phyloP scores from a whole-genome alignment of 805 yeast genomes.

The Starmerella bombicola region DNA sequence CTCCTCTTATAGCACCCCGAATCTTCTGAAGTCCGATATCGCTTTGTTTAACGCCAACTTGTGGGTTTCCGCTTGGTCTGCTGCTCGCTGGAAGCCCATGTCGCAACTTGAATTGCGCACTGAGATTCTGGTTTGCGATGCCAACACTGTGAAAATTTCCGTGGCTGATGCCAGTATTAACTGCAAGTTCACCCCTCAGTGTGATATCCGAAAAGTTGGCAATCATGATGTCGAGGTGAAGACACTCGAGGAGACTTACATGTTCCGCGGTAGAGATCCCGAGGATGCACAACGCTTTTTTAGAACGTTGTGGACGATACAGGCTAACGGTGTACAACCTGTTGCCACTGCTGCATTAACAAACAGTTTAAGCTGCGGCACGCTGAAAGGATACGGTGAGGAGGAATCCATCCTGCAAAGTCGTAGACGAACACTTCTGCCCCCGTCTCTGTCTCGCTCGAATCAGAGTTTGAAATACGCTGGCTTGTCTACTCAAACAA shows the following conservation, averaged over 20 bases:
- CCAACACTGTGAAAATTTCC: conserved; percentile 1
- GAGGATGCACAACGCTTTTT: conserved; percentile 18
- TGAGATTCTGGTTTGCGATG: conserved; percentile 13
- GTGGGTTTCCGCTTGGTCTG: conserved; percentile 24
- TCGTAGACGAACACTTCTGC: conserved; percentile 17
- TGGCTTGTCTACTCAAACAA: conserved; percentile 16
- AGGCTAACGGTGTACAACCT: conserved; percentile 12
- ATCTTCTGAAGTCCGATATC: conserved; percentile 5
- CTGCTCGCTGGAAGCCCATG: conserved; percentile 22
- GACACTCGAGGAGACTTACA: conserved; percentile 19
- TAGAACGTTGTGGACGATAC: conserved; percentile 15
- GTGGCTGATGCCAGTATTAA: conserved; percentile 8
- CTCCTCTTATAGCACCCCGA: conserved; percentile 13
- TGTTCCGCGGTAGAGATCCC: conserved; percentile 23
- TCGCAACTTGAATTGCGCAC: conserved; percentile 22
- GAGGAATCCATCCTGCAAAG: neutral
- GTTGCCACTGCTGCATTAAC: conserved; percentile 3
- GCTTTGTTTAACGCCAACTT: conserved; percentile 16
- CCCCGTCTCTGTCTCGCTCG: conserved; percentile 16
- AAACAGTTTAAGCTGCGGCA: neutral
- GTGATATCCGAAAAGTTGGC: conserved; percentile 20
- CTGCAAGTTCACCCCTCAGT: conserved; percentile 9
- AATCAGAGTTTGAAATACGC: conserved; percentile 11
- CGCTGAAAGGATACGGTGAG: conserved; percentile 1
- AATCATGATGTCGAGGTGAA: conserved; percentile 23